phyloP scores from a whole-genome alignment of 2,329 filamentous ascomycete species.

The Ceratocystis smalleyi region DNA sequence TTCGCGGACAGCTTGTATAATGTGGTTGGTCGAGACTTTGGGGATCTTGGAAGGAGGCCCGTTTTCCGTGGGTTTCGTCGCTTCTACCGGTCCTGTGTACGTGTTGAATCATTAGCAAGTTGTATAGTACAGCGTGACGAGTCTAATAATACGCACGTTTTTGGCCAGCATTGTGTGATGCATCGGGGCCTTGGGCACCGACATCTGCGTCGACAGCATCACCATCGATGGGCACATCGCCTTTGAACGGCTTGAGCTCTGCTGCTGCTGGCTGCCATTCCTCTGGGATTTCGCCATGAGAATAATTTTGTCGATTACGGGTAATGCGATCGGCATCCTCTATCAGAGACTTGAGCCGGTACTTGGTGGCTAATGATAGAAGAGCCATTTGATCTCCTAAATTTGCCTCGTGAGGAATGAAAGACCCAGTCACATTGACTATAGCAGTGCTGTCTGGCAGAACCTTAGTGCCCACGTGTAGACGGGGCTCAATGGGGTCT shows the following conservation, averaged over 20 bases:
- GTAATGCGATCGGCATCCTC: constrained; percentile 62
- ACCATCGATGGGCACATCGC: constrained; percentile 18
- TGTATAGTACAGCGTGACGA: too few species aligned
- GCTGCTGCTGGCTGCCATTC: constrained; percentile 61
- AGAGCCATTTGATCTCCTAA: constrained; percentile 72
- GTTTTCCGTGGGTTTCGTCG: constrained; percentile 13
- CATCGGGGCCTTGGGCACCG: background rate
- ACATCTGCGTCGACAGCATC: background rate
- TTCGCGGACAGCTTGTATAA: constrained; percentile 40
- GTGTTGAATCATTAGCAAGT: background rate
- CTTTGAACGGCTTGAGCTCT: constrained; percentile 28
- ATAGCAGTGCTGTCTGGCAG: constrained; percentile 26
- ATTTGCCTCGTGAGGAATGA: constrained; percentile 58
- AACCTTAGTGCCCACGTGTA: constrained; percentile 12
- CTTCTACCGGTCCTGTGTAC: constrained; percentile 17
- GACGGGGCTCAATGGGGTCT: constrained; percentile 11
- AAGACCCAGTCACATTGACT: constrained; percentile 46
- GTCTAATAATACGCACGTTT: constrained; percentile 9
- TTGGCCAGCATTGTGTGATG: constrained; percentile 1
- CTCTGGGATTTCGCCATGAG: constrained; percentile 61
- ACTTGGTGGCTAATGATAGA: constrained; percentile 67
- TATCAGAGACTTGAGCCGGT: constrained; percentile 58
- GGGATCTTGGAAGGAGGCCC: constrained; percentile 30
- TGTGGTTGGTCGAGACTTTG: constrained; percentile 35
- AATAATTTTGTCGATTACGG: constrained; percentile 55